Percentiles rank a stretch among this genome's conserved stretches.
Conservation (phyloP, 2,329 filamentous ascomycete genomes). For the Curvularia verruculosa region DNA sequence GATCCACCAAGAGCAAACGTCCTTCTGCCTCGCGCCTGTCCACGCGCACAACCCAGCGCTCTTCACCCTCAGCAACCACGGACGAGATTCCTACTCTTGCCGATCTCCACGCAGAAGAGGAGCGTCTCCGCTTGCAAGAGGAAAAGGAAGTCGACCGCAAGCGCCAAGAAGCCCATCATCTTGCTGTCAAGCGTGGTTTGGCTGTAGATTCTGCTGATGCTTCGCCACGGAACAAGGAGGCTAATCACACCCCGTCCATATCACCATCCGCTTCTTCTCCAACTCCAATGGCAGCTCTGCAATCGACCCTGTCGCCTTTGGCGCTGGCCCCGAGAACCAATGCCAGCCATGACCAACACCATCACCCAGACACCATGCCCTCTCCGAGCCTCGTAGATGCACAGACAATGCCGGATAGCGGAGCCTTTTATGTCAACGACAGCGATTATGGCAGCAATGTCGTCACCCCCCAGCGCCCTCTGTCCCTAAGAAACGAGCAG, state of each 20-base stretch:
- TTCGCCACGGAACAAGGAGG: background rate
- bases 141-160: slow-evolving; percentile 61
- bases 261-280: slow-evolving; percentile 25
- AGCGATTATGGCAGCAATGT: slow-evolving; percentile 36
- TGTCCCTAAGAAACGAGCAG: background rate
- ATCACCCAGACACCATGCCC: slow-evolving; percentile 12
- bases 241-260: background rate
- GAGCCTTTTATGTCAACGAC: slow-evolving; percentile 39
- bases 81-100: slow-evolving; percentile 56
- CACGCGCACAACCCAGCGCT: slow-evolving; percentile 47
- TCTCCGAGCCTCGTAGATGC: slow-evolving; percentile 36
- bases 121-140: slow-evolving; percentile 59
- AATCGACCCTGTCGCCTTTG: slow-evolving; percentile 22
- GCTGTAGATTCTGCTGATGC: slow-evolving; percentile 20
- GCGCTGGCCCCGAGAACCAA: slow-evolving; percentile 26
- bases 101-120: slow-evolving; percentile 65
- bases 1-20: slow-evolving; percentile 47
- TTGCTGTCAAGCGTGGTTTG: slow-evolving; percentile 63
- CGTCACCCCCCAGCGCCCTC: slow-evolving; percentile 1
- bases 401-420: slow-evolving; percentile 41
- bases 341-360: background rate
- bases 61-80: slow-evolving; percentile 29
- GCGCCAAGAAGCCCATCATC: slow-evolving; percentile 60
- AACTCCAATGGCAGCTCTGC: slow-evolving; percentile 14
- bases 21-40: slow-evolving; percentile 57